phyloP scores from a whole-genome alignment of 129 eudicot genomes.

The Cynara cardunculus region DNA sequence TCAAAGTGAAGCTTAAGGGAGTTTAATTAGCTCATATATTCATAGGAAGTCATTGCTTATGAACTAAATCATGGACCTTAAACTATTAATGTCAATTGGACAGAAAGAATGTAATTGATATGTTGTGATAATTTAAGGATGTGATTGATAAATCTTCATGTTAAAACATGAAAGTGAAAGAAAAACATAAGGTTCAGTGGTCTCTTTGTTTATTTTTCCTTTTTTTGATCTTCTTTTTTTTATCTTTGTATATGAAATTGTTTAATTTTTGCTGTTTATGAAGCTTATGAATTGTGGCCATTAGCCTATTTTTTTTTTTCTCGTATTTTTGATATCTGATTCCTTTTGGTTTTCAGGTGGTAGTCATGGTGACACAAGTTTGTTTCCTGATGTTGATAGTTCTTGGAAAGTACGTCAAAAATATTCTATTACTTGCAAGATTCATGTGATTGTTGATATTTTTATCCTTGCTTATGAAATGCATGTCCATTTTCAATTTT shows the following conservation, averaged over 20 bases:
- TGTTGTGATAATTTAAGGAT: neutral
- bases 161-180: neutral
- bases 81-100: neutral
- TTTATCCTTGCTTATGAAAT: neutral
- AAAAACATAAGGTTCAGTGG: neutral
- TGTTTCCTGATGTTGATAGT: constrained; percentile 91
- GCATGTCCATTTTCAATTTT: neutral
- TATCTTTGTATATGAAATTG: neutral
- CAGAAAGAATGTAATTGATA: neutral
- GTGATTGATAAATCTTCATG: neutral
- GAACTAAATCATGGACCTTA: neutral
- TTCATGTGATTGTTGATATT: neutral
- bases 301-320: neutral
- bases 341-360: constrained; percentile 47
- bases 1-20: too few relatives aligned
- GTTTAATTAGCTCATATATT: too few relatives aligned
- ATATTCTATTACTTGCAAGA: neutral
- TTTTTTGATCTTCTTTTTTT: neutral
- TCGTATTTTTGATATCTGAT: neutral
- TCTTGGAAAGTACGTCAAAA: constrained; percentile 73
- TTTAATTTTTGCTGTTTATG: neutral
- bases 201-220: neutral
- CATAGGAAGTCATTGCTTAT: neutral
- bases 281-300: constrained; percentile 3
- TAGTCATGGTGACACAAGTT: constrained; percentile 51